Percentiles rank a stretch among this genome's conserved stretches.
These are phyloP conservation scores for Pseudonectria buxi DNA, from an alignment of 2,329 filamentous ascomycete genomes.

Conservation along the genomic window DNA sequence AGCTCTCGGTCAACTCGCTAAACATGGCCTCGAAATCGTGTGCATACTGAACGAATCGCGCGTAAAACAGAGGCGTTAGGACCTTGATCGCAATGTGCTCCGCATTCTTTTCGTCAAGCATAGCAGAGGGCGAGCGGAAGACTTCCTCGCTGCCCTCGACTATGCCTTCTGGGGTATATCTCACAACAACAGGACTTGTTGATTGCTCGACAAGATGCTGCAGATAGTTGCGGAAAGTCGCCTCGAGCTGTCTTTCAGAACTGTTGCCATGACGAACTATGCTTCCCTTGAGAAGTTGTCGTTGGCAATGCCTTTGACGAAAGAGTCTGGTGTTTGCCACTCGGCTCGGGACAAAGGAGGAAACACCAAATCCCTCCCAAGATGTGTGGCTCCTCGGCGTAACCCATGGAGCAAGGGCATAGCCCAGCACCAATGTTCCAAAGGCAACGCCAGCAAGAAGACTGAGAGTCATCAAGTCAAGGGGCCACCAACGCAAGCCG, in stretches of 20 bases:
- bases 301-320: conserved; percentile 57
- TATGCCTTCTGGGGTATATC: conserved; percentile 48
- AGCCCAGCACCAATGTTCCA: neutral
- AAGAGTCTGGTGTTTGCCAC: conserved; percentile 62
- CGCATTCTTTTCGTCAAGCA: conserved; percentile 5
- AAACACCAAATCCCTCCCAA: conserved; percentile 17
- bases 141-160: conserved; percentile 29
- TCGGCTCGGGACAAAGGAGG: conserved; percentile 56
- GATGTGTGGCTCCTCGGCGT: neutral
- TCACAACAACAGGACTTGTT: conserved; percentile 38
- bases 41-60: conserved; percentile 56
- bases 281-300: conserved; percentile 52
- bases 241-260: conserved; percentile 42
- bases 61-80: conserved; percentile 60
- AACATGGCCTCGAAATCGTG: conserved; percentile 57
- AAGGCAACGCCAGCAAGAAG: conserved; percentile 1
- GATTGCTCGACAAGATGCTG: conserved; percentile 42
- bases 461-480: conserved; percentile 1
- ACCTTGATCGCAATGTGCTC: conserved; percentile 49
- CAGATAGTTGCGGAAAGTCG: conserved; percentile 42
- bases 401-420: neutral
- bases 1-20: conserved; percentile 51
- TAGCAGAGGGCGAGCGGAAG: conserved; percentile 28
- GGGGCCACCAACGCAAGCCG: conserved; percentile 2
- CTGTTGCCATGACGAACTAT: conserved; percentile 46